Base-by-base conservation (phyloP, 106 monocot species). In the Acanthochlamys bracteata region DNA sequence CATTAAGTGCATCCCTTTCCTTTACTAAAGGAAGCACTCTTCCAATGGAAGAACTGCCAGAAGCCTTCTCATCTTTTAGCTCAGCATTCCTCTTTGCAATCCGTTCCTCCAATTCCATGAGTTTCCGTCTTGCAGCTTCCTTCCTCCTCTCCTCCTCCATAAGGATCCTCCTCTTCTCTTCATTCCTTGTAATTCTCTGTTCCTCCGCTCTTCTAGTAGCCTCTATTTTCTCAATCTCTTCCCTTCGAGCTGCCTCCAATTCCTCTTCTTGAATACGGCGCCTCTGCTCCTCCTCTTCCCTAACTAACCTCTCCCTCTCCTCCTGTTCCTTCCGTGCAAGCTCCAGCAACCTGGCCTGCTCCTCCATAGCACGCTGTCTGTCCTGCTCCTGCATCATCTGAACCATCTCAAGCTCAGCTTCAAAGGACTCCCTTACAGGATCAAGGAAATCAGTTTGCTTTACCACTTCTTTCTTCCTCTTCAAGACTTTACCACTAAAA, bases 111-210 rank as follows among this genome's bases (percentile, higher is more conserved):
- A 96, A 71, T 55, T 90, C 95, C 65, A 90, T 42, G 20, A 96
- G 82, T 64, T 96, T 96, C 61, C 76, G 51, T 7, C 78, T 59
- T 60, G 95, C 95, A 67, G 82, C 87, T 47, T 87, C 90, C 74
- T 84, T 96, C 65, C 95, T 84, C 74, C 87, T 82, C 67, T 90
- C 95, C 49, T 96, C 95, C 79, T 90, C 90, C 72, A 88, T 43
- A 33, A 63, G 4, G 40, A 78, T 59, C 75, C 63, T 79, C 68
- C 60, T 90, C 63, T 72, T 96, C 63, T 96, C 90, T 71, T 96
- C 95, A 60, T 88, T 87, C 47, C 90, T 87, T 24, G 82, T 82
- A 47, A 85, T 60, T 52, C 69, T 84, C 46, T 73, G 84, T 63
- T 96, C 90, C 63, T 90, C 90, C 14, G 71, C 84, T 72, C 69